Base-by-base conservation (phyloP, 1,284 basidiomycete genomes). In the Farysia itapuensis region DNA sequence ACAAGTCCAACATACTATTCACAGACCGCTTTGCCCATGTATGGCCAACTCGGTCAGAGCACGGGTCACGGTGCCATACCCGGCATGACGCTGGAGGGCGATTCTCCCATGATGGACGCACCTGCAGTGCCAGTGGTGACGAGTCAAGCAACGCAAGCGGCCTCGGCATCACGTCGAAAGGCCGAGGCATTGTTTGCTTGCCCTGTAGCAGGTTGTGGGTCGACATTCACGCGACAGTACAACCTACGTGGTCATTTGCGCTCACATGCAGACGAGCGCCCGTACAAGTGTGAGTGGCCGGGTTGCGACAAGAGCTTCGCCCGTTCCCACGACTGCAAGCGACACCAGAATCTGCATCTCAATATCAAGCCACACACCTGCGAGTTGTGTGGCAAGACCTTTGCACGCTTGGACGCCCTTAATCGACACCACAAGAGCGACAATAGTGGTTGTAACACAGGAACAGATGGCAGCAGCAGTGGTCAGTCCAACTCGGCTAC, bases 301-400 rank as follows among this genome's bases (percentile, higher is more conserved):
- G 90, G 89, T 13, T 96, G 92, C 77, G 88, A 87, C 70, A 95
- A 95, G 75, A 86, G 89, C 19, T 95, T 95, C 74, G 92, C 92
- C 25, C 84, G 92, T 35, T 89, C 92, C 76, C 91, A 95, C 77
- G 92, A 96, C 77, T 94, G 91, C 86, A 94, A 94, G 84, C 89
- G 80, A 64, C 86, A 49, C 31, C 59, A 75, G 45, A 67, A 53
- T 43, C 42, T 61, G 54, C 92, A 96, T 74, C 85, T 87, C 35
- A 85, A 88, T 28, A 85, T 90, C 77, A 84, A 89, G 69, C 84
- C 86, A 23, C 93, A 95, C 77, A 82, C 88, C 40, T 96, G 92
- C 71, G 86, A 87, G 65, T 89, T 89, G 3, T 96, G 92, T 78
- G 87, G 89, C 68, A 94, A 94, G 81, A 88, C 89, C 15, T 95